Evolutionary conservation across 371 early-diverging fungal genomes (phyloP), one percentile per base, ranked within the genome.

Genomic region (Rhizopus sp.): DNA sequence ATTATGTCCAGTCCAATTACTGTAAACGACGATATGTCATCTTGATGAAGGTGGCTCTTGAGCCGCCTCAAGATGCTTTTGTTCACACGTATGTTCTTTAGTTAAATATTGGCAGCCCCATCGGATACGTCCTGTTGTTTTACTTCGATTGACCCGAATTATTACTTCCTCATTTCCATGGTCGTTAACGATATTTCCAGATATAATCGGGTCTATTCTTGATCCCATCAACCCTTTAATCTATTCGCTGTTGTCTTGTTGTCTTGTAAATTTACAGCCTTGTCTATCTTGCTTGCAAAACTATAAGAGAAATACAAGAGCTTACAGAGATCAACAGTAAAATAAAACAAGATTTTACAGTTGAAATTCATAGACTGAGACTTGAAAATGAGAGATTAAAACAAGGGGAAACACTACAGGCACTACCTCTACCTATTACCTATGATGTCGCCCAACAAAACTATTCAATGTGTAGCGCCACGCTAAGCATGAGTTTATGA

Each of bases 51-150:
- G 13, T 47, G 32, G 13, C 32, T 32, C 32, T 32, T 47, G 48
- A 47, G 32, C n/a, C 48, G 48, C 13, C 30, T 39, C 10, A 52
- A 31, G 17, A 41, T 52, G 17, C 41, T 52, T 40, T 52, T 52
- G 41, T 52, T 52, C 3, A 52, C 41, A n/a, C 53, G 39, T 30
- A 52, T 52, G 41, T 52, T 41, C 31, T 52, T 52, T 13, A 52
- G 41, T 52, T 52, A 41, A 30, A 41, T 52, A n/a, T 23, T 40
- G 39, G 4, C 23, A 52, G 15, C 23, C 29, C 41, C 41, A 29
- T 52, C 41, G 10, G 41, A 40, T 8, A 52, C 53, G 13, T 47
- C 48, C 13, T 47, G 30, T 39, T n/a, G n/a, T 45, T 45, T 45
- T 41, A 41, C 15, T 41, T 41, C n/a, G 15, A 41, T 41, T 41